Percentiles rank a stretch among this genome's conserved stretches.
Evolutionary conservation across 1,284 basidiomycete species (phyloP).

Genomic region (Malassezia sympodialis): DNA sequence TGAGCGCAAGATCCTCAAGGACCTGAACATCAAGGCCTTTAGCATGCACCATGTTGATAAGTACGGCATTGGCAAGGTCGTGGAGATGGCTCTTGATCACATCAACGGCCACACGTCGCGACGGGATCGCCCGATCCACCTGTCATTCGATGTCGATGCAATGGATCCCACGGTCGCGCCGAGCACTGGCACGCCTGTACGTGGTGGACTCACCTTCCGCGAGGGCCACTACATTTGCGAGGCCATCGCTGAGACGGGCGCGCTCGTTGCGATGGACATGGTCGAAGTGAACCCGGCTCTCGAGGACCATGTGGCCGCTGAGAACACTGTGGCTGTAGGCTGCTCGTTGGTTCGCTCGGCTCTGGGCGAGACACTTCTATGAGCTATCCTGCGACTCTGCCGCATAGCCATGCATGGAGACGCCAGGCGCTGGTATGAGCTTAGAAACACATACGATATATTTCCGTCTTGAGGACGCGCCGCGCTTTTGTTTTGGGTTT

Average conservation of each 20-base stretch:
- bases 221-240: conserved; percentile 92
- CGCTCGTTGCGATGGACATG: conserved; percentile 64
- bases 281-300: conserved; percentile 95
- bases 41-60: conserved; percentile 98
- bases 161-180: conserved; percentile 83
- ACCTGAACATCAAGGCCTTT: conserved; percentile 81
- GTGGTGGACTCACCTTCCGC: conserved; percentile 89
- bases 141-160: conserved; percentile 87
- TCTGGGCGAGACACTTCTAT: conserved; percentile 54
- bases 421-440: conserved; percentile 27
- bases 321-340: conserved; percentile 84
- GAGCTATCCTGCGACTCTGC: background rate
- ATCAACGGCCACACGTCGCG: conserved; percentile 56
- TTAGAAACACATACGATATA: conserved; percentile 26
- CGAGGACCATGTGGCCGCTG: conserved; percentile 57
- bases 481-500: conserved; percentile 42
- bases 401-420: conserved; percentile 36
- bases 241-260: conserved; percentile 81
- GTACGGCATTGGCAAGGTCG: conserved; percentile 73
- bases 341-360: conserved; percentile 84
- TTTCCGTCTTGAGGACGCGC: conserved; percentile 41
- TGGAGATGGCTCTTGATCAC: conserved; percentile 88
- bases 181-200: conserved; percentile 83
- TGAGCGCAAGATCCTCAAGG: conserved; percentile 76
- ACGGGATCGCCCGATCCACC: conserved; percentile 75